Evolutionary conservation across 306 rosid species (phyloP).

Genomic region (Cicer chorassanicum): DNA sequence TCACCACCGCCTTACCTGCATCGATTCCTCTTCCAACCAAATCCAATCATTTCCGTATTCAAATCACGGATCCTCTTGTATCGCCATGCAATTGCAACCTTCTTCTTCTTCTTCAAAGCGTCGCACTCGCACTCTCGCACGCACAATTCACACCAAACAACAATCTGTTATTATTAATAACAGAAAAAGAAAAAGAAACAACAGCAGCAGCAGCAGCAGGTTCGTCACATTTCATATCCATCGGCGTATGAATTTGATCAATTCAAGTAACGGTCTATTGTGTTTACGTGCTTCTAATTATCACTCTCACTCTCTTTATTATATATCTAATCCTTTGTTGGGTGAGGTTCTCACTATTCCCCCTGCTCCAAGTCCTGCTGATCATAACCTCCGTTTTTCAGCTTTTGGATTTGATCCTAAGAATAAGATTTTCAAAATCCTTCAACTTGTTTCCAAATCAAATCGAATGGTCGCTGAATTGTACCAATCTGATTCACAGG

Average conservation of each 20-base stretch:
- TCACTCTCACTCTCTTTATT: conserved; percentile 10
- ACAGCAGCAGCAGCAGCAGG: background rate
- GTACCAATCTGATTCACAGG: conserved; percentile 27
- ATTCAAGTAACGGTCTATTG: conserved; percentile 46
- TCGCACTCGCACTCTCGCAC: no score
- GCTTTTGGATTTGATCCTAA: conserved; percentile 41
- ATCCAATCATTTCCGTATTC: background rate
- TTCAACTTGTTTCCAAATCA: conserved; percentile 15
- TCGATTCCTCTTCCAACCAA: background rate
- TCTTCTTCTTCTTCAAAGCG: background rate
- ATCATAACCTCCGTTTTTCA: background rate
- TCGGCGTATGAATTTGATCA: conserved; percentile 21
- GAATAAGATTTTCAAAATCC: conserved; percentile 19
- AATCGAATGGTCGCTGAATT: conserved; percentile 32
- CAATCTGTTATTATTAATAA: background rate
- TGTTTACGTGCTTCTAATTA: conserved; percentile 7
- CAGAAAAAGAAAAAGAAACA: background rate
- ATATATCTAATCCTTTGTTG: conserved; percentile 42
- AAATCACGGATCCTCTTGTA: conserved; percentile 24
- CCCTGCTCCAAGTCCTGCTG: background rate
- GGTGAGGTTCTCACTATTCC: conserved; percentile 40
- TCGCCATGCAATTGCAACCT: background rate
- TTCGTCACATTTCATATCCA: background rate
- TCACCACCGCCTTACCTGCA: background rate
- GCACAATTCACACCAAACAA: background rate